Conservation (phyloP, 2,329 filamentous ascomycete species). For the Colletotrichum liaoningense region DNA sequence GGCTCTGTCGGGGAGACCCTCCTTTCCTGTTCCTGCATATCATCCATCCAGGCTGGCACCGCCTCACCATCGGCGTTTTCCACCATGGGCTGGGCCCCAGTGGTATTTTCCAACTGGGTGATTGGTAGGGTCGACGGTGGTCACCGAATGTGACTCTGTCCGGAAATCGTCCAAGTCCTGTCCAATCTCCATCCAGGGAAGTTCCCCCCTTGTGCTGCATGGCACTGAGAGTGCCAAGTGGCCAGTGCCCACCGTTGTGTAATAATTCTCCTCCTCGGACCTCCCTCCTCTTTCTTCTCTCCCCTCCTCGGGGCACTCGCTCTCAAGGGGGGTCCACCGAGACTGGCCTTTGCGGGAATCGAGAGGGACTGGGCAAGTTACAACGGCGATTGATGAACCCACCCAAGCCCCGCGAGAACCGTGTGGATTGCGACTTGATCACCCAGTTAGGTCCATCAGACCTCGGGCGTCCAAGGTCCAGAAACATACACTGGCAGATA, state of each 20-base stretch:
- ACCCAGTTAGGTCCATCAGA: not conserved
- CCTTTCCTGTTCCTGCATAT: constrained; percentile 16
- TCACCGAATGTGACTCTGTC: not conserved
- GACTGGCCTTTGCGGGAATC: not conserved
- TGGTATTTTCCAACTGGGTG: not conserved
- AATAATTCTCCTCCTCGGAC: not conserved
- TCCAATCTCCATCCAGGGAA: not conserved
- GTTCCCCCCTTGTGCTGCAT: not conserved
- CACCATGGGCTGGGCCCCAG: not conserved
- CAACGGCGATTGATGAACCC: not conserved
- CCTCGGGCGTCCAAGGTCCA: not conserved
- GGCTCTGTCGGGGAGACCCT: not conserved
- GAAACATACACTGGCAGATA: not conserved
- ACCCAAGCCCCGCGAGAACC: not conserved
- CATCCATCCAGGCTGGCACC: not conserved
- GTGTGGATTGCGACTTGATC: not conserved
- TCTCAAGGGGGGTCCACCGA: not conserved
- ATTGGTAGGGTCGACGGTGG: not conserved
- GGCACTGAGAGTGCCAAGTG: not conserved
- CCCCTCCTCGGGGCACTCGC: not conserved
- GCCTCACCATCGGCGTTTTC: not conserved
- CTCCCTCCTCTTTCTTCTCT: not conserved
- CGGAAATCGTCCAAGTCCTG: not conserved
- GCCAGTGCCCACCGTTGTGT: not conserved
- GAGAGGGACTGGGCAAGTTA: not conserved